These are phyloP conservation scores for Leishmania gerbilli DNA, from an alignment of 208 protist genomes.

Conservation along the genomic window DNA sequence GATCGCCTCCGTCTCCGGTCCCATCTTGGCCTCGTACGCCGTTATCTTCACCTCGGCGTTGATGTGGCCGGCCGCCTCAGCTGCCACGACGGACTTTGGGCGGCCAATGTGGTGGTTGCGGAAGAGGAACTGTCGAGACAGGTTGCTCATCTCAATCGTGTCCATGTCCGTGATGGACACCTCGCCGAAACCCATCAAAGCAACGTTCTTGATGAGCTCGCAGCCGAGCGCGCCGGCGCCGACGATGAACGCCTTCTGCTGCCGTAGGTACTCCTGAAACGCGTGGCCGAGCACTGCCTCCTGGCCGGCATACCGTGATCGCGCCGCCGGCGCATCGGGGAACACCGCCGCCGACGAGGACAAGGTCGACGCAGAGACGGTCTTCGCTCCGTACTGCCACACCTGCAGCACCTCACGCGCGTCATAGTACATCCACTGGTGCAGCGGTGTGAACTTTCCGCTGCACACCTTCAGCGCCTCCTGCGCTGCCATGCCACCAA, in stretches of 20 bases:
- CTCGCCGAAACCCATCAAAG: conserved; percentile 96
- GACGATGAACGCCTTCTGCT: conserved; percentile 94
- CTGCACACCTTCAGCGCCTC: conserved; percentile 95
- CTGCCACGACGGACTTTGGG: conserved; percentile 96
- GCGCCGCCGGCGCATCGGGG: conserved; percentile 9
- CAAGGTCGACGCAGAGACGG: neutral
- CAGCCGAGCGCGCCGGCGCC: conserved; percentile 98
- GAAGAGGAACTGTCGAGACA: conserved; percentile 99
- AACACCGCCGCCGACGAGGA: conserved; percentile 3
- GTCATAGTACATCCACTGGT: conserved; percentile 97
- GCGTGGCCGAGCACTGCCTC: conserved; percentile 94
- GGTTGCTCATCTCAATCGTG: conserved; percentile 99
- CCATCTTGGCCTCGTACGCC: conserved; percentile 92
- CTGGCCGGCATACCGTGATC: conserved; percentile 95
- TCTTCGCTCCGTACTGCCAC: conserved; percentile 33
- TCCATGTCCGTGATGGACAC: conserved; percentile 99
- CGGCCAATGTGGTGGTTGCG: conserved; percentile 94
- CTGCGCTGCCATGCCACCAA: conserved; percentile 96
- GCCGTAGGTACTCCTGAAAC: conserved; percentile 85
- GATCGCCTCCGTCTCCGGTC: conserved; percentile 94
- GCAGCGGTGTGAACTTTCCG: conserved; percentile 97
- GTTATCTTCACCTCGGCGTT: conserved; percentile 92
- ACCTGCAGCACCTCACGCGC: conserved; percentile 86
- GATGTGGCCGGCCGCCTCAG: conserved; percentile 91
- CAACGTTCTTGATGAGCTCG: conserved; percentile 99